phyloP scores from a whole-genome alignment of 2,329 filamentous ascomycete genomes.

The Colletotrichum sp. region DNA sequence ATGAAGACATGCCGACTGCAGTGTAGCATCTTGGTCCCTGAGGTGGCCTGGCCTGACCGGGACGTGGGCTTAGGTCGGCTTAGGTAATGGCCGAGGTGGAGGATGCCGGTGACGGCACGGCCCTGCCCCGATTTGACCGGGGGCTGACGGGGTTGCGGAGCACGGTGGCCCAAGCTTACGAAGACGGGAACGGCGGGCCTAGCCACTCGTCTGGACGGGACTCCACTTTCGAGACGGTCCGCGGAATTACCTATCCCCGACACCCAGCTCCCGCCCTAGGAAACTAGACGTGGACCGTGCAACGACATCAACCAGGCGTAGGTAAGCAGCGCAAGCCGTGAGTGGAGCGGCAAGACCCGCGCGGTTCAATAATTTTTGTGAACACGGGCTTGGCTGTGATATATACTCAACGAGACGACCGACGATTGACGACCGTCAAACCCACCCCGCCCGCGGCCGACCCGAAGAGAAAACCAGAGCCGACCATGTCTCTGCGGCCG shows the following conservation, averaged over 20 bases:
- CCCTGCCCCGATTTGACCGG: constrained; percentile 5
- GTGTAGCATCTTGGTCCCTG: background rate
- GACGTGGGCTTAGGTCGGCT: background rate
- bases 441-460: background rate
- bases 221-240: background rate
- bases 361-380: constrained; percentile 21
- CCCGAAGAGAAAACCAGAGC: background rate
- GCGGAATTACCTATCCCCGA: background rate
- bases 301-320: background rate
- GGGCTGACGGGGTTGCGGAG: background rate
- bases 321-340: background rate
- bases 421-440: background rate
- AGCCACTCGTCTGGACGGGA: background rate
- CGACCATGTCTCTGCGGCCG: constrained; percentile 59
- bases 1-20: background rate
- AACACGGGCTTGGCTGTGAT: background rate
- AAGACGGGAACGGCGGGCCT: background rate
- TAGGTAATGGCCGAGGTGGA: constrained; percentile 6
- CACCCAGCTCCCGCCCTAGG: background rate
- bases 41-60: background rate
- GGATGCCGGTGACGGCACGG: constrained; percentile 6
- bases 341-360: constrained; percentile 19
- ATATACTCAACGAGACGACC: background rate
- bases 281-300: background rate
- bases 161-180: background rate